Evolutionary conservation across 2,329 filamentous ascomycete species (phyloP).

Genomic region (Hypoxylon sp.): DNA sequence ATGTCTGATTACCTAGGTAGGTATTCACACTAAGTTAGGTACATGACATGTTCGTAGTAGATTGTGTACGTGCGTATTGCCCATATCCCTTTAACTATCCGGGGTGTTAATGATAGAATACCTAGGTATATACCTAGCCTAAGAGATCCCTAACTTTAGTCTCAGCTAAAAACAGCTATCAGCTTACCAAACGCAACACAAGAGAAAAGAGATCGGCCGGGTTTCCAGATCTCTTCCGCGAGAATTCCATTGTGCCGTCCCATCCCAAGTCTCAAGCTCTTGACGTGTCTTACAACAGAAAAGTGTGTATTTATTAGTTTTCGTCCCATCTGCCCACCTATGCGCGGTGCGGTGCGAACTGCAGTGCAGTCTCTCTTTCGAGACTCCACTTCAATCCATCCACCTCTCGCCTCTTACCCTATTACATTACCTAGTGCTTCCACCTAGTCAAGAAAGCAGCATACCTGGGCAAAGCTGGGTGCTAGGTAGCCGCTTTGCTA

Average conservation of each 20-base stretch:
- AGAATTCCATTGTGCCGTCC: conserved; percentile 33
- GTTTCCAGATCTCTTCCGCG: conserved; percentile 42
- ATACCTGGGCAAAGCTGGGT: conserved; percentile 31
- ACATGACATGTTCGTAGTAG: neutral
- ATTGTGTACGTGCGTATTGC: conserved; percentile 33
- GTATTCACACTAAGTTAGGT: neutral
- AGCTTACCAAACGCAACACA: conserved; percentile 22
- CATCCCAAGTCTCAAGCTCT: conserved; percentile 35
- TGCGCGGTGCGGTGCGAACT: conserved; percentile 35
- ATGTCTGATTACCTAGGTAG: neutral
- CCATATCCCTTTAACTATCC: conserved; percentile 23
- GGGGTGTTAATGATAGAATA: conserved; percentile 17
- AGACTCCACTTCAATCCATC: conserved; percentile 44
- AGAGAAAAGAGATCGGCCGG: conserved; percentile 24
- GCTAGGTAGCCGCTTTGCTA: conserved; percentile 46
- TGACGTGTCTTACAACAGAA: conserved; percentile 44
- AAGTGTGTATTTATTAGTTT: conserved; percentile 41
- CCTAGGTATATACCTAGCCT: conserved; percentile 10
- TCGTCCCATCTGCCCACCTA: conserved; percentile 42
- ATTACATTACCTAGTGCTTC: conserved; percentile 20
- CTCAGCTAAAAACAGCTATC: neutral
- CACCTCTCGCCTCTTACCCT: conserved; percentile 37
- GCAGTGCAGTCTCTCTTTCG: conserved; percentile 20
- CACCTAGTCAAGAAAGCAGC: conserved; percentile 33
- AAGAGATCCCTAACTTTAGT: neutral